phyloP scores from a whole-genome alignment of 345 rosid genomes.

The Crucihimalaya himalaica region DNA sequence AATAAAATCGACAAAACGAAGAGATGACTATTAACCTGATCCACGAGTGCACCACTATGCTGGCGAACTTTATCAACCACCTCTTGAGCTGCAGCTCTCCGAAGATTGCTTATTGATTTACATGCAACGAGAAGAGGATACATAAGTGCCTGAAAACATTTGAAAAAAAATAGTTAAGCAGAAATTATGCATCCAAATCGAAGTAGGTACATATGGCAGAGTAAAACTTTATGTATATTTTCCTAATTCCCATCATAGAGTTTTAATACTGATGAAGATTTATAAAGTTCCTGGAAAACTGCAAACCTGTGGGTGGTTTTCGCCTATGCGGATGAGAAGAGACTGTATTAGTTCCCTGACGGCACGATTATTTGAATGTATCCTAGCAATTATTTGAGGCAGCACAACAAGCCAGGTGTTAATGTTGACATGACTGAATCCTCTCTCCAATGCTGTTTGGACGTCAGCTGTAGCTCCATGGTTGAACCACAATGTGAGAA shows the following conservation, averaged over 20 bases:
- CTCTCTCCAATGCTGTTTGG: constrained; percentile 81
- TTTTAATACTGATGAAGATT: neutral
- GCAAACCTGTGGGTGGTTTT: constrained; percentile 93
- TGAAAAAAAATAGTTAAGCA: constrained; percentile 18
- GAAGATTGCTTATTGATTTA: constrained; percentile 92
- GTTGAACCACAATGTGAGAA: constrained; percentile 97
- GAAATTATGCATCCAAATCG: constrained; percentile 23
- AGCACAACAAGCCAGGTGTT: constrained; percentile 97
- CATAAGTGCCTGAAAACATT: constrained; percentile 84
- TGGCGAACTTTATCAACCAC: constrained; percentile 97
- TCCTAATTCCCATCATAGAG: constrained; percentile 11
- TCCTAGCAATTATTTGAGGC: constrained; percentile 99
- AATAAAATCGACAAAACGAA: constrained; percentile 4
- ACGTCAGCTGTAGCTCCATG: constrained; percentile 94
- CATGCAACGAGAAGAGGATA: constrained; percentile 99
- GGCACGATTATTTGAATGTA: constrained; percentile 93
- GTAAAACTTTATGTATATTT: neutral
- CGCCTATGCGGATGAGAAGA: constrained; percentile 94
- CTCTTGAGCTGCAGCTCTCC: constrained; percentile 95
- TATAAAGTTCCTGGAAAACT: constrained; percentile 12
- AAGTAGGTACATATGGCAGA: constrained; percentile 15
- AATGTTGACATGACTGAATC: constrained; percentile 86
- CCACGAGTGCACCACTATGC: constrained; percentile 92
- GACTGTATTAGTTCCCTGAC: constrained; percentile 94
- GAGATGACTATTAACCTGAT: constrained; percentile 62